Conservation (phyloP, 805 yeast species). For the Jamesozyma lodderae region DNA sequence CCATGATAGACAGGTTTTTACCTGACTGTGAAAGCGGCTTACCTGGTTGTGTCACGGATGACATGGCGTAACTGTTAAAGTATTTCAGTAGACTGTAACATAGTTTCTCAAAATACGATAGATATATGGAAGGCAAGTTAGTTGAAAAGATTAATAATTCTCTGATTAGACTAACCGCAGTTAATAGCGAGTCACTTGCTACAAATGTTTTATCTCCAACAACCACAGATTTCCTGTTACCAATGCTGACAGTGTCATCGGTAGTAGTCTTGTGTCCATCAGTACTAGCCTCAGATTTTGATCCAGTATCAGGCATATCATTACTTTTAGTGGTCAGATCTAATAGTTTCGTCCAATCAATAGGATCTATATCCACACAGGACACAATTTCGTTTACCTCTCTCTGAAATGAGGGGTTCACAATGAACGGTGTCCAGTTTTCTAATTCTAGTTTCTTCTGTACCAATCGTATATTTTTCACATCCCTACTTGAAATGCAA, state of each 20-base stretch:
- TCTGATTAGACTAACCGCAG: conserved; percentile 35
- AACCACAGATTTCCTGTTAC: conserved; percentile 34
- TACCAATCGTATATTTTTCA: conserved; percentile 39
- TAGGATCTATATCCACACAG: conserved; percentile 39
- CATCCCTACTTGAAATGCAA: conserved; percentile 49
- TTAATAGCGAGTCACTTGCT: conserved; percentile 42
- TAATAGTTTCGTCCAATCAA: conserved; percentile 38
- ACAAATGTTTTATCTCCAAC: conserved; percentile 50
- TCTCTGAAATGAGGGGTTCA: conserved; percentile 39
- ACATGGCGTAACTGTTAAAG: conserved; percentile 35
- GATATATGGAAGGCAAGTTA: conserved; percentile 40
- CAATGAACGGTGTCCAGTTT: conserved; percentile 69
- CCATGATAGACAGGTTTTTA: conserved; percentile 34
- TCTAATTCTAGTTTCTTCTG: conserved; percentile 52
- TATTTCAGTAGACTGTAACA: conserved; percentile 39
- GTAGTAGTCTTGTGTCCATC: conserved; percentile 4
- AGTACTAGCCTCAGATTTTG: conserved; percentile 6
- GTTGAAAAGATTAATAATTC: conserved; percentile 49
- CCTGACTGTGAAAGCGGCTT: conserved; percentile 17
- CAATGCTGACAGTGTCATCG: conserved; percentile 6
- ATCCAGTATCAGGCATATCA: background rate
- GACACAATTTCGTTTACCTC: conserved; percentile 43
- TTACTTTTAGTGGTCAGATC: conserved; percentile 17
- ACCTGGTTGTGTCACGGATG: conserved; percentile 18
- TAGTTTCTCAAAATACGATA: conserved; percentile 35